Conservation (phyloP, 192 early-diverging fungal genomes). For the Glomus cerebriforme region DNA sequence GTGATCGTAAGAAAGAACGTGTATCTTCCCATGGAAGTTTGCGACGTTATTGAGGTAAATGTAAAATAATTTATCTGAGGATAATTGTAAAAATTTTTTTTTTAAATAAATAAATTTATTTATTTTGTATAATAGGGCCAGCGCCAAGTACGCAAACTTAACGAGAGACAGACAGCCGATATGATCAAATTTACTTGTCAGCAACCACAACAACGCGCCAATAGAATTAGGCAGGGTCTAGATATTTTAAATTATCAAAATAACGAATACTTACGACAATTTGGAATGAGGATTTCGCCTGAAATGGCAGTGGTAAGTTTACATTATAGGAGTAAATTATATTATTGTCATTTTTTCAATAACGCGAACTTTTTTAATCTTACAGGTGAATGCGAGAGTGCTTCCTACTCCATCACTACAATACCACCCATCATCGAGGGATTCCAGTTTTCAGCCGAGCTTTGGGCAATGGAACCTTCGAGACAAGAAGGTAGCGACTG, state of each 20-base stretch:
- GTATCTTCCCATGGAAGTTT: constrained; percentile 90
- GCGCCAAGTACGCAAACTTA: constrained; percentile 77
- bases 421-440: constrained; percentile 55
- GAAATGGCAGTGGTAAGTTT: constrained; percentile 62
- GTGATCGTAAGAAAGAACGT: constrained; percentile 71
- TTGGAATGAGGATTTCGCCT: constrained; percentile 68
- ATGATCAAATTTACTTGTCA: constrained; percentile 95
- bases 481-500: constrained; percentile 76
- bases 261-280: constrained; percentile 73
- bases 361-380: background rate
- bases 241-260: constrained; percentile 61
- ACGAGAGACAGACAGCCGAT: constrained; percentile 85
- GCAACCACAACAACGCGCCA: constrained; percentile 75
- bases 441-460: constrained; percentile 50
- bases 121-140: constrained; percentile 58
- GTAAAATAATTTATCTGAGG: background rate
- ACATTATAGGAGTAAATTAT: constrained; percentile 34
- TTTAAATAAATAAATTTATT: too few relatives aligned
- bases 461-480: constrained; percentile 89
- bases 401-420: constrained; percentile 78
- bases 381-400: constrained; percentile 55
- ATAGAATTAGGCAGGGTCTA: constrained; percentile 77
- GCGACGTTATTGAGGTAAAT: constrained; percentile 60
- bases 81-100: too few relatives aligned
- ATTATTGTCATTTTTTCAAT: constrained; percentile 14